These are phyloP conservation scores for Antrodiella citrinella DNA, from an alignment of 768 basidiomycete species.

Conservation along the genomic window DNA sequence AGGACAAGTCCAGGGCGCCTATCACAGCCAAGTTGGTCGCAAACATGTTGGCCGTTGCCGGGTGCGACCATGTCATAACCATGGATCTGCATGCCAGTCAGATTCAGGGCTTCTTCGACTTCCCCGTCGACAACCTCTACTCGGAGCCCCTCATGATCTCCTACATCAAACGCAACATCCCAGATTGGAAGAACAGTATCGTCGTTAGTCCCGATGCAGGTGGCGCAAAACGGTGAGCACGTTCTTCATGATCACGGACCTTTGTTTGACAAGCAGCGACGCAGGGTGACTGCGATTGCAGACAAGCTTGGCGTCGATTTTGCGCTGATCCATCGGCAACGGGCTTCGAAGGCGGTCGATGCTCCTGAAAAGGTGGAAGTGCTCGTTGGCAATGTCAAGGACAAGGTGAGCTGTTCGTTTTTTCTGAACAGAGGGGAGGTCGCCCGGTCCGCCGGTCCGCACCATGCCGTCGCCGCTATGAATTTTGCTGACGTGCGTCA, in stretches of 20 bases:
- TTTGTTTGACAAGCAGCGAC: slow-evolving; percentile 32
- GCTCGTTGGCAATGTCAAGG: slow-evolving; percentile 88
- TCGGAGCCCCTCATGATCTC: slow-evolving; percentile 93
- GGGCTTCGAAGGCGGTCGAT: slow-evolving; percentile 56
- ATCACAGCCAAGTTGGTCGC: slow-evolving; percentile 98
- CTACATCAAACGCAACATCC: slow-evolving; percentile 83
- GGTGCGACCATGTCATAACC: slow-evolving; percentile 98
- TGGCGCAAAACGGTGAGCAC: slow-evolving; percentile 87
- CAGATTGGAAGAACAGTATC: slow-evolving; percentile 80
- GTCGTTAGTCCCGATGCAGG: slow-evolving; percentile 97
- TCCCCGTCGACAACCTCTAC: slow-evolving; percentile 96
- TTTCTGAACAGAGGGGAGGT: neutral
- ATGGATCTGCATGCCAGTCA: slow-evolving; percentile 98
- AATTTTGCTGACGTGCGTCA: neutral
- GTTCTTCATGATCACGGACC: slow-evolving; percentile 2
- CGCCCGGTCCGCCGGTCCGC: neutral
- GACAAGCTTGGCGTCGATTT: slow-evolving; percentile 95
- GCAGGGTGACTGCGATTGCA: slow-evolving; percentile 75
- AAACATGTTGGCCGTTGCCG: slow-evolving; percentile 95
- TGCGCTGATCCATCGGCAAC: slow-evolving; percentile 89
- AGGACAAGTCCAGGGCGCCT: slow-evolving; percentile 91
- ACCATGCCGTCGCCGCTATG: neutral
- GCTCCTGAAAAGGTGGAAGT: slow-evolving; percentile 84
- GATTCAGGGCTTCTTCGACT: slow-evolving; percentile 98
- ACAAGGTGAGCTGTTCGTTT: slow-evolving; percentile 57